These are phyloP conservation scores for Orbilia ellipsospora DNA, from an alignment of 2,329 filamentous ascomycete species.

Conservation along the genomic window DNA sequence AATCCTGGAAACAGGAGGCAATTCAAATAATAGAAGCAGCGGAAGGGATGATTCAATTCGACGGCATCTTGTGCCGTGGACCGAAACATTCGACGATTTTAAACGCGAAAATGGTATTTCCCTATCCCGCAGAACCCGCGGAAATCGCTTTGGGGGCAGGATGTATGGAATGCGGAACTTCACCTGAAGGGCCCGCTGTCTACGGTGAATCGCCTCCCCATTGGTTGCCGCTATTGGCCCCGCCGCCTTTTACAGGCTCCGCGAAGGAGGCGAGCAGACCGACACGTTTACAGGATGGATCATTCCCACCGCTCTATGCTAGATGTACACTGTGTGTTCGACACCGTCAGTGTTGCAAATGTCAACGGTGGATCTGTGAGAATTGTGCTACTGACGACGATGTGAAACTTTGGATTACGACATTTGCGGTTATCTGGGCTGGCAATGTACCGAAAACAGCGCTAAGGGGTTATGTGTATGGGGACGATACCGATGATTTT, in stretches of 20 bases:
- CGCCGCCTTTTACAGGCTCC: conserved; percentile 16
- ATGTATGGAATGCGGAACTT: conserved; percentile 40
- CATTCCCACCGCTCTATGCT: conserved; percentile 31
- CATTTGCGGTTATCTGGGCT: conserved; percentile 1
- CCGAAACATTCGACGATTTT: conserved; percentile 6
- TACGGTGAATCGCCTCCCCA: conserved; percentile 28
- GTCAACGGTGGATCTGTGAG: conserved; percentile 37
- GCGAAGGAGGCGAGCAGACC: conserved; percentile 15
- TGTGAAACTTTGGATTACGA: not conserved
- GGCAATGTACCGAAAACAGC: not conserved
- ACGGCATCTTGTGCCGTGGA: conserved; percentile 29
- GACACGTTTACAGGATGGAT: conserved; percentile 5
- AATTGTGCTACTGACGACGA: conserved; percentile 15
- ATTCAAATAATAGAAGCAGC: conserved; percentile 6
- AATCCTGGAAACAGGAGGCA: not conserved
- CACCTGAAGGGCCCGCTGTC: conserved; percentile 33
- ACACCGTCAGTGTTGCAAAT: conserved; percentile 1
- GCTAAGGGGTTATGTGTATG: not conserved
- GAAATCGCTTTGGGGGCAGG: conserved; percentile 16
- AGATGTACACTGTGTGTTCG: conserved; percentile 8
- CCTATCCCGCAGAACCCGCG: not conserved
- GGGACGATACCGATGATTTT: too few relatives aligned
- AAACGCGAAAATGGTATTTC: too few relatives aligned
- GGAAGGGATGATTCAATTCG: conserved; percentile 27
- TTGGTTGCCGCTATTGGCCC: conserved; percentile 22